These are phyloP conservation scores for Phellinidium pouzarii DNA, from an alignment of 1,284 basidiomycete genomes.

Conservation along the genomic window DNA sequence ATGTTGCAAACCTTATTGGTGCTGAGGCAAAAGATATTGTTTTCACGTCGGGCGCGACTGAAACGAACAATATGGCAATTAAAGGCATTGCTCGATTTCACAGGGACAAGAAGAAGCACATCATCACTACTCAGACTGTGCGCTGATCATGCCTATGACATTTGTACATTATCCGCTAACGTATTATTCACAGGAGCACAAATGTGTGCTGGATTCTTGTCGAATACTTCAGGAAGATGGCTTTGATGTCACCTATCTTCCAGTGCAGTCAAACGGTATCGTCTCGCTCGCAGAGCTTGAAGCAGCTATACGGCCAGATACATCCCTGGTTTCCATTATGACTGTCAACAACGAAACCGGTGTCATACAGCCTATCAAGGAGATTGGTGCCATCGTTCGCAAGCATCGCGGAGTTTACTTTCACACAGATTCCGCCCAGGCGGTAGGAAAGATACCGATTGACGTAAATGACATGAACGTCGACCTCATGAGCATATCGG, in stretches of 20 bases:
- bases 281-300: slow-evolving; percentile 74
- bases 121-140: slow-evolving; percentile 90
- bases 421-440: slow-evolving; percentile 98
- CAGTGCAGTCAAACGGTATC: slow-evolving; percentile 85
- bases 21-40: slow-evolving; percentile 95
- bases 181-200: slow-evolving; percentile 75
- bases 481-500: slow-evolving; percentile 94
- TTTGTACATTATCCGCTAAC: slow-evolving; percentile 6
- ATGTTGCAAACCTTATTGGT: slow-evolving; percentile 88
- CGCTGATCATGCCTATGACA: slow-evolving; percentile 24
- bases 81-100: slow-evolving; percentile 96
- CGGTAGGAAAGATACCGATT: slow-evolving; percentile 84
- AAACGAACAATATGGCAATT: slow-evolving; percentile 97
- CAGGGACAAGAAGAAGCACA: slow-evolving; percentile 83
- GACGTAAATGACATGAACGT: slow-evolving; percentile 96
- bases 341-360: slow-evolving; percentile 99
- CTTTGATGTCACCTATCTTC: slow-evolving; percentile 96
- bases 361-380: slow-evolving; percentile 94
- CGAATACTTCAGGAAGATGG: slow-evolving; percentile 93
- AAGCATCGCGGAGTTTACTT: slow-evolving; percentile 87
- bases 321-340: slow-evolving; percentile 93
- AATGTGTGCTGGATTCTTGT: slow-evolving; percentile 98
- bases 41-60: slow-evolving; percentile 97
- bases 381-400: slow-evolving; percentile 84
- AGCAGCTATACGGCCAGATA: slow-evolving; percentile 80